phyloP scores from a whole-genome alignment of 1,284 basidiomycete genomes.

The Tilletia indica region DNA sequence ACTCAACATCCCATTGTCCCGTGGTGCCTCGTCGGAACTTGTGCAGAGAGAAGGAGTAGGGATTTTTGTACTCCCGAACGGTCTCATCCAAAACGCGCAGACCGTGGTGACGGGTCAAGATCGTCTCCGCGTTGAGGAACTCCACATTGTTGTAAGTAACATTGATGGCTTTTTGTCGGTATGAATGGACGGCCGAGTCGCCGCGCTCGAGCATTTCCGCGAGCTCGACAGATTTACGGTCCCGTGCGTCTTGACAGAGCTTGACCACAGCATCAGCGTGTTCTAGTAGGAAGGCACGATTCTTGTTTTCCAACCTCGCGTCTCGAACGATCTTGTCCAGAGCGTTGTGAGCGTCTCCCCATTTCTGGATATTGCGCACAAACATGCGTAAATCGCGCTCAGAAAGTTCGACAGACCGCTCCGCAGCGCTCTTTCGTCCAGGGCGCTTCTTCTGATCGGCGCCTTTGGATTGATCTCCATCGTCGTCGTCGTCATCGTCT shows the following conservation, averaged over 20 bases:
- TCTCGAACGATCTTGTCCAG: constrained; percentile 91
- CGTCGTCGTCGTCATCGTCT: constrained; percentile 56
- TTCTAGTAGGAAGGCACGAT: constrained; percentile 84
- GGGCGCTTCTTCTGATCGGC: constrained; percentile 42
- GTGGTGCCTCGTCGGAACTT: constrained; percentile 90
- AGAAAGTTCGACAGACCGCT: constrained; percentile 92
- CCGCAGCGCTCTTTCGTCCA: constrained; percentile 69
- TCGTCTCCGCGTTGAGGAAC: constrained; percentile 96
- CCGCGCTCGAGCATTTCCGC: constrained; percentile 65
- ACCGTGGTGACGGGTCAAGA: constrained; percentile 83
- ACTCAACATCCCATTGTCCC: constrained; percentile 91
- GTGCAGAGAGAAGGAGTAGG: constrained; percentile 69
- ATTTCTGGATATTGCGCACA: constrained; percentile 90
- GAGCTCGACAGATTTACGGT: constrained; percentile 69
- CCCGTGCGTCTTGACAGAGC: constrained; percentile 77
- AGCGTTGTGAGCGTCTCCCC: constrained; percentile 93
- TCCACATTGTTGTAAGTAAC: constrained; percentile 84
- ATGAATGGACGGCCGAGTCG: constrained; percentile 63
- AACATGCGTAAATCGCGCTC: constrained; percentile 94
- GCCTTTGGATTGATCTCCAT: constrained; percentile 20
- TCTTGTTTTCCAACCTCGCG: constrained; percentile 91
- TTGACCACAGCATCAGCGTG: constrained; percentile 90
- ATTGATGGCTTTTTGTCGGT: constrained; percentile 88
- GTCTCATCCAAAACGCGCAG: constrained; percentile 79
- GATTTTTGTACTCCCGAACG: constrained; percentile 63